Base-by-base conservation (phyloP, 2,329 filamentous ascomycete genomes). In the Cercospora berteroae region DNA sequence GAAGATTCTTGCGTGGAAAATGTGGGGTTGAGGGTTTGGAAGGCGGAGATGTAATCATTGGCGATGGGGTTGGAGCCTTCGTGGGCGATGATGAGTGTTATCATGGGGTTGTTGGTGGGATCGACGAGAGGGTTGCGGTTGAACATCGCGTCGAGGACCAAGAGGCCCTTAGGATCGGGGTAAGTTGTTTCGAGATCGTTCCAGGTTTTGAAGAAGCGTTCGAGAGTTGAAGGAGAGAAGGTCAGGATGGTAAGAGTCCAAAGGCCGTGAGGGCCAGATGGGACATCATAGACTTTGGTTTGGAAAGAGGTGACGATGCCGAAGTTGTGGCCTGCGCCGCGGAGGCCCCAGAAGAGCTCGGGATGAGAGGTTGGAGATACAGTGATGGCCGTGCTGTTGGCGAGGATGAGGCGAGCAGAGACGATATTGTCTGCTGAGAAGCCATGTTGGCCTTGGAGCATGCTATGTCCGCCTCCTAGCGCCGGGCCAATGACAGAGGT, bases 361-460 rank as follows among this genome's bases (percentile, higher is more conserved):
- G 74, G 29, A 42, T 87, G 81, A 70, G 85, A 78, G 0, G 74
- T 73, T 12, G 79, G 75, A 1, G 82, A 84, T 0, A 79, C 78
- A 2, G 72, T 77, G 12, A 80, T 74, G 23, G 81, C 73, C 6
- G 71, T 70, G 0, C 81, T 81, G 64, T 80, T 75, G 0, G 81
- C 80, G 9, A 82, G 74, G 1, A 83, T 80, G 0, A 83, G 73
- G 2, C 75, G 77, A 6, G 74, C 79, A 0, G 76, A 74, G 0
- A 75, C 79, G 5, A 86, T 77, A 67, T 83, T 81, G 75, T 86
- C 85, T 58, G 85, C 82, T 0, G 80, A 79, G 13, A 89, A 79
- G 0, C 88, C 88, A 66, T 87, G 12, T 16, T 29, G 59, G 20
- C 61, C 64, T 60, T 69, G 67, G 9, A 64, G 48, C 31, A 79